A percentile compares a stretch with the other conserved stretches of the same genome.
Evolutionary conservation across 768 basidiomycete species (phyloP).

Genomic region (Serendipita sp.): DNA sequence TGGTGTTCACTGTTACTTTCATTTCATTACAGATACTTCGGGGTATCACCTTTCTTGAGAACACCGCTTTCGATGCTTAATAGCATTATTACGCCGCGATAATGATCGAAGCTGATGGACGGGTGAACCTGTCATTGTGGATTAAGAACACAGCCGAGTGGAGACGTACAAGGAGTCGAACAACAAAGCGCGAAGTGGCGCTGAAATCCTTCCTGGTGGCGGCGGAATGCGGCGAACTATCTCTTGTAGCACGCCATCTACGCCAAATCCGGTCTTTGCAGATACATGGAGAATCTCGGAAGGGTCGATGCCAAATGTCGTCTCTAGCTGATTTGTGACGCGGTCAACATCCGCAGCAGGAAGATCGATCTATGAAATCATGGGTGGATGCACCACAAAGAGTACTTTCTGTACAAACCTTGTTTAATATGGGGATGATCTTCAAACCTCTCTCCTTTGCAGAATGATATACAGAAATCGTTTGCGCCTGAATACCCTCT

Average conservation of each 20-base stretch:
- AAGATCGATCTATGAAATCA: conserved; percentile 57
- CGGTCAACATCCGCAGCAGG: conserved; percentile 73
- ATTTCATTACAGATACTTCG: not conserved
- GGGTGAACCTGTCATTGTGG: not conserved
- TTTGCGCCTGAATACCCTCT: conserved; percentile 92
- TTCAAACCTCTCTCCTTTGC: conserved; percentile 66
- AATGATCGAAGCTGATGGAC: conserved; percentile 66
- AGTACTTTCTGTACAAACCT: conserved; percentile 29
- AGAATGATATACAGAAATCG: conserved; percentile 83
- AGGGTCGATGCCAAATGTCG: conserved; percentile 67
- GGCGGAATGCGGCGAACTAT: conserved; percentile 76
- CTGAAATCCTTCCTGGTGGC: conserved; percentile 37
- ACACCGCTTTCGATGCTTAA: conserved; percentile 68
- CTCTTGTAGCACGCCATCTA: conserved; percentile 58
- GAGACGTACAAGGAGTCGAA: conserved; percentile 76
- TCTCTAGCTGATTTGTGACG: conserved; percentile 63
- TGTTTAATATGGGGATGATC: conserved; percentile 86
- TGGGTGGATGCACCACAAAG: not conserved
- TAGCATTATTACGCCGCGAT: conserved; percentile 87
- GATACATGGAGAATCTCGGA: conserved; percentile 63
- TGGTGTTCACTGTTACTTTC: conserved; percentile 15
- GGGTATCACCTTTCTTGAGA: conserved; percentile 52
- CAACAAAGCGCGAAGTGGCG: conserved; percentile 64
- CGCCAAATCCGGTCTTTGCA: conserved; percentile 83
- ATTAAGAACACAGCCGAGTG: not conserved